Base-by-base conservation (phyloP, 495 filamentous ascomycete genomes). In the Friedmanniomyces endolithicus region DNA sequence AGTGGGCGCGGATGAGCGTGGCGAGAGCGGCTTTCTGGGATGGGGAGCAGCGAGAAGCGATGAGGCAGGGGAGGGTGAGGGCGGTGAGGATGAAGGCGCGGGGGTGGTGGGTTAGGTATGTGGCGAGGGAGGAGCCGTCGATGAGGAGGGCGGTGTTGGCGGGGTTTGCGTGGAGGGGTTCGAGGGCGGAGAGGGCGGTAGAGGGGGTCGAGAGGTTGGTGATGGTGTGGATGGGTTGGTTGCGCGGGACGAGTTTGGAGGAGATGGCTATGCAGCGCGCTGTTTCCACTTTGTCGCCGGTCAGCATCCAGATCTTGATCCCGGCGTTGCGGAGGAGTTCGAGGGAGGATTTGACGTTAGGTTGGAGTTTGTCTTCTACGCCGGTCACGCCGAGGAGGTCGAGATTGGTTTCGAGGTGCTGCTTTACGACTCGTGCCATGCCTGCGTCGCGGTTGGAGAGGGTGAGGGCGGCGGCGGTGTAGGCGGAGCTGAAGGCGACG, bases 261-360 rank as follows among this genome's bases (percentile, higher is more conserved):
- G 83, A 88, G 31, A 99, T 87, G 16, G 94, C 94, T 8, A 99
- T 90, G 69, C 94, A 99, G 29, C 90, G 82, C 12, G 94, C 94
- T 25, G 94, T 99, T 69, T 99, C 94, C 1, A 96, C 88, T 69
- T 99, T 99, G 74, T 99, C 94, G 29, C 94, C 94, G 0, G 94
- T 99, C 63, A 99, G 73, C 94, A 99, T 99, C 94, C 94, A 99
- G 52, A 97, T 95, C 70, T 95, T 96, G 65, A 99, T 87, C n/a
- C 94, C 94, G 9, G 94, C 94, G 66, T 99, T 97, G 56, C 94
- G 86, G 41, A 99, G 81, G 14, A 97, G 76, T 64, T 99, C 94
- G 7, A 99, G 77, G 0, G 86, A 90, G 2, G 90, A 84, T 64
- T 96, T 97, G 64, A 99, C 94, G 70, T 95, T 88, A 50, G 80